Evolutionary conservation across 495 filamentous ascomycete species (phyloP).

Genomic region (Penicillium canescens): DNA sequence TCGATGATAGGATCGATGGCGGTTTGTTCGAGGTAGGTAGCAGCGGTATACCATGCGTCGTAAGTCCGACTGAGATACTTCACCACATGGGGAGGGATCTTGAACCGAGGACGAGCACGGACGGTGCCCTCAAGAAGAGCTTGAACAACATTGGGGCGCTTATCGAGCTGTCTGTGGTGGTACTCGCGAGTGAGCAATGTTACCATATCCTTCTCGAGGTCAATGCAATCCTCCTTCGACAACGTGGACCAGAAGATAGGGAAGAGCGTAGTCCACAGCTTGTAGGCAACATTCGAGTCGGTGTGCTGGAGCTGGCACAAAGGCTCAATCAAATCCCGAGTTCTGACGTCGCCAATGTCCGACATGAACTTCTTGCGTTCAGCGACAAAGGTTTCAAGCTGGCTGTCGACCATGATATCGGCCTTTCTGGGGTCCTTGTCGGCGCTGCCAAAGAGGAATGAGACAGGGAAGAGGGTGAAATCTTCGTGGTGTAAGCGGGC

Average conservation of each 20-base stretch:
- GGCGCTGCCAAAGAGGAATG: slow-evolving; percentile 62
- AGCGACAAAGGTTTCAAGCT: slow-evolving; percentile 76
- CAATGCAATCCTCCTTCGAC: slow-evolving; percentile 82
- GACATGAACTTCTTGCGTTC: slow-evolving; percentile 77
- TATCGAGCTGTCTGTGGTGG: slow-evolving; percentile 89
- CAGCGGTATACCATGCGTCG: slow-evolving; percentile 92
- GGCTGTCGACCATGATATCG: slow-evolving; percentile 74
- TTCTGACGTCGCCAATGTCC: slow-evolving; percentile 79
- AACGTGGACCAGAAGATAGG: slow-evolving; percentile 90
- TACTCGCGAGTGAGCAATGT: slow-evolving; percentile 89
- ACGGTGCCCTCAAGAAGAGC: slow-evolving; percentile 84
- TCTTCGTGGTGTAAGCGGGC: slow-evolving; percentile 80
- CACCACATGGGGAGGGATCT: slow-evolving; percentile 91
- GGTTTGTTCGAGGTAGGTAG: slow-evolving; percentile 79
- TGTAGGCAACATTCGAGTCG: slow-evolving; percentile 73
- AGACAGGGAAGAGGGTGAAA: slow-evolving; percentile 71
- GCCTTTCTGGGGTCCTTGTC: slow-evolving; percentile 71
- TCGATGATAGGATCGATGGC: slow-evolving; percentile 83
- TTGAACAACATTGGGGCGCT: slow-evolving; percentile 90
- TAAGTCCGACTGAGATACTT: slow-evolving; percentile 90
- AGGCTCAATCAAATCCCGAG: slow-evolving; percentile 85
- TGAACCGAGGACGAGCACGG: slow-evolving; percentile 77
- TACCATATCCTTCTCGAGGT: slow-evolving; percentile 87
- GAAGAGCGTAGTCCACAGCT: slow-evolving; percentile 89
- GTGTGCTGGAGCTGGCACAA: slow-evolving; percentile 93